Evolutionary conservation across 345 rosid species (phyloP).

Genomic region (Iberis pinnata): DNA sequence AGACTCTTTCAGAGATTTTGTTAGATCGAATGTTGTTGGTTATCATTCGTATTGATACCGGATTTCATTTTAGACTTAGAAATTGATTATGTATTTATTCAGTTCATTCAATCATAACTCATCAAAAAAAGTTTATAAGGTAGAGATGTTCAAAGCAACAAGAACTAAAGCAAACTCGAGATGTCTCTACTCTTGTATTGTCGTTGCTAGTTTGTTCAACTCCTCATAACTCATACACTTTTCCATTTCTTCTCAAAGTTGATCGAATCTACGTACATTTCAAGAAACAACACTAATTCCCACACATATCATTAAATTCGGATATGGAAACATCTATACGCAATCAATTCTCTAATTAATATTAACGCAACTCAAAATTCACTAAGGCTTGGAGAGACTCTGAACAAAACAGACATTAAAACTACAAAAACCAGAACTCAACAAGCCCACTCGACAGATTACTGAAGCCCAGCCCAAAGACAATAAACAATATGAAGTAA

Average conservation of each 20-base stretch:
- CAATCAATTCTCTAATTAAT: slow-evolving; percentile 50
- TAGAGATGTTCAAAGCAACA: slow-evolving; percentile 44
- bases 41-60: too few relatives aligned
- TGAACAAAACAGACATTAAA: too few relatives aligned
- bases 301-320: slow-evolving; percentile 42
- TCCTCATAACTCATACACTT: slow-evolving; percentile 49
- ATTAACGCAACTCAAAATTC: too few relatives aligned
- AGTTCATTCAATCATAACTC: too few relatives aligned
- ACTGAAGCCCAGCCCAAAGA: too few relatives aligned
- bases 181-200: slow-evolving; percentile 42
- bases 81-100: too few relatives aligned
- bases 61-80: too few relatives aligned
- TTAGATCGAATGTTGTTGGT: slow-evolving; percentile 6
- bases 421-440: too few relatives aligned
- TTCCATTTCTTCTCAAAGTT: slow-evolving; percentile 67
- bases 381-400: too few relatives aligned
- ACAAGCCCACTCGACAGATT: too few relatives aligned
- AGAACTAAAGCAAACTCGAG: slow-evolving; percentile 50
- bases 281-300: slow-evolving; percentile 51
- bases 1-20: neutral
- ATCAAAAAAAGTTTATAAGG: too few relatives aligned
- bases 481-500: too few relatives aligned
- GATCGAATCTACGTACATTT: slow-evolving; percentile 40
- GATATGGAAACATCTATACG: slow-evolving; percentile 40
- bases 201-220: slow-evolving; percentile 40